phyloP scores from a whole-genome alignment of 225 moss, liverwort and hornwort species.

The Marchantia paleacea region DNA sequence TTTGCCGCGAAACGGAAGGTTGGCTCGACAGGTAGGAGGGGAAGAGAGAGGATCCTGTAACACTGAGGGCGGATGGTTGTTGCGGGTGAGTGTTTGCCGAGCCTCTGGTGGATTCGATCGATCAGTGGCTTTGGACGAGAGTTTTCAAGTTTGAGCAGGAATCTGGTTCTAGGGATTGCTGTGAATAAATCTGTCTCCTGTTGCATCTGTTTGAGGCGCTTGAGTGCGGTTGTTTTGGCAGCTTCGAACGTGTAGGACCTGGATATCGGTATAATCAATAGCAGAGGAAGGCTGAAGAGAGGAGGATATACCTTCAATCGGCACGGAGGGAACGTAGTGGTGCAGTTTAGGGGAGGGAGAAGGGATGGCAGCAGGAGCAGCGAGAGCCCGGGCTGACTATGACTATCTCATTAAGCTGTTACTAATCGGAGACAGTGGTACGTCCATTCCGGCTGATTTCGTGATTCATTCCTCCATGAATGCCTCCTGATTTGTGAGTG shows the following conservation, averaged over 20 bases:
- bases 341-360: slow-evolving; percentile 30
- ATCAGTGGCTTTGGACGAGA: not conserved
- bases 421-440: slow-evolving; percentile 97
- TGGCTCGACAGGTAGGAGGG: slow-evolving; percentile 5
- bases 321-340: slow-evolving; percentile 22
- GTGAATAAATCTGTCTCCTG: not conserved
- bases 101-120: not conserved
- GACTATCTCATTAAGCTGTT: slow-evolving; percentile 99
- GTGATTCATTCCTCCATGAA: not conserved
- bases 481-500: not conserved
- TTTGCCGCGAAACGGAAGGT: not conserved
- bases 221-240: slow-evolving; percentile 20
- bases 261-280: slow-evolving; percentile 18
- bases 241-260: slow-evolving; percentile 13
- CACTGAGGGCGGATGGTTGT: slow-evolving; percentile 17
- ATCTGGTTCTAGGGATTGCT: slow-evolving; percentile 15
- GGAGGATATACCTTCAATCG: not conserved
- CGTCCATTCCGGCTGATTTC: slow-evolving; percentile 14
- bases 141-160: not conserved
- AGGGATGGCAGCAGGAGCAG: slow-evolving; percentile 86
- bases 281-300: slow-evolving; percentile 7
- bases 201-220: slow-evolving; percentile 13
- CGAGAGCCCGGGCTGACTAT: slow-evolving; percentile 94
- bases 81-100: slow-evolving; percentile 10
- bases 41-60: slow-evolving; percentile 15